phyloP scores from a whole-genome alignment of 2,329 filamentous ascomycete genomes.

The Periconia digitata region DNA sequence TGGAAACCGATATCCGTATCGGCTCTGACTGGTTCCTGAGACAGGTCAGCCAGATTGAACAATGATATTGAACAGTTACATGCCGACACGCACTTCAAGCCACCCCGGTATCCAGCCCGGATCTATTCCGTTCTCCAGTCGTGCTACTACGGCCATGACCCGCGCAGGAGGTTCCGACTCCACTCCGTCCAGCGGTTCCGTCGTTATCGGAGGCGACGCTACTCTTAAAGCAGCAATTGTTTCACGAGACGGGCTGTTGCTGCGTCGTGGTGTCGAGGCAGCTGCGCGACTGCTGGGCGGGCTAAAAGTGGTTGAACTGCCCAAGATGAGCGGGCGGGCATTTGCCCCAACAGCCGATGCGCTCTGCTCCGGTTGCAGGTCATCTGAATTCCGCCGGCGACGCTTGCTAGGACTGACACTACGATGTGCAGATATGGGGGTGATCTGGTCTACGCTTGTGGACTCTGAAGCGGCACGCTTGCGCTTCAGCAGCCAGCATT shows the following conservation, averaged over 20 bases:
- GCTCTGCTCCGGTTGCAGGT: conserved; percentile 4
- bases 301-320: conserved; percentile 12
- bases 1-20: conserved; percentile 16
- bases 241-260: conserved; percentile 11
- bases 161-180: conserved; percentile 9
- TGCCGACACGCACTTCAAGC: not conserved
- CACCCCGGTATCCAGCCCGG: conserved; percentile 14
- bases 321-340: conserved; percentile 12
- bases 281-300: conserved; percentile 11
- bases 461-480: no score
- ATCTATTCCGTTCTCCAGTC: conserved; percentile 12
- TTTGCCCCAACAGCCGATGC: conserved; percentile 12
- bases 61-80: no score
- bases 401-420: no score
- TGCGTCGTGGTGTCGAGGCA: conserved; percentile 8
- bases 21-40: conserved; percentile 10
- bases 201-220: conserved; percentile 15
- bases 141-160: conserved; percentile 15
- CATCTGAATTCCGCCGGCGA: no score
- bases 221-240: conserved; percentile 8
- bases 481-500: no score
- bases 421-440: no score
- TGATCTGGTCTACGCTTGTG: no score
- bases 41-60: no score
- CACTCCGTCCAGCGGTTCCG: conserved; percentile 12